Percentiles rank a stretch among this genome's conserved stretches.
Evolutionary conservation across 345 rosid genomes (phyloP).

Genomic region (Gossypium bickii): DNA sequence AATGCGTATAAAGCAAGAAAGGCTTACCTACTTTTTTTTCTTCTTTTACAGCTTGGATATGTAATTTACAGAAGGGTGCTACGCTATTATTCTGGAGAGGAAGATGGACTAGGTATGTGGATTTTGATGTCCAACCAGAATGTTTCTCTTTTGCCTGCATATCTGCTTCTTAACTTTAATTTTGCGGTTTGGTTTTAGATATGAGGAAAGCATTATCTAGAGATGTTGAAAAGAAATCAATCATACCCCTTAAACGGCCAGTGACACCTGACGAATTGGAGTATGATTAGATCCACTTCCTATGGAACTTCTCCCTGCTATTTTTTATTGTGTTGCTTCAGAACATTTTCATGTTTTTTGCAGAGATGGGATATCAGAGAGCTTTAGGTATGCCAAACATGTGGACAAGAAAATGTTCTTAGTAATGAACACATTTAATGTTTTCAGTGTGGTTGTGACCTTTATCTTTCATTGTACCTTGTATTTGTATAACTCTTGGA

Average conservation of each 20-base stretch:
- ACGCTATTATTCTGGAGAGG: conserved; percentile 93
- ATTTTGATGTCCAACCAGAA: not conserved
- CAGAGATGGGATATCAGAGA: not conserved
- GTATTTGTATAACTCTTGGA: not conserved
- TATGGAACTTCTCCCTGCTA: conserved; percentile 1
- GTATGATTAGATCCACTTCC: conserved; percentile 55
- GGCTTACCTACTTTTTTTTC: not conserved
- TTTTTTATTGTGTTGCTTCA: conserved; percentile 3
- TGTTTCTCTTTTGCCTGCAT: not conserved
- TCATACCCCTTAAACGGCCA: conserved; percentile 85
- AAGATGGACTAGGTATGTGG: conserved; percentile 79
- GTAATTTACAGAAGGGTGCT: conserved; percentile 84
- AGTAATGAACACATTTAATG: not conserved
- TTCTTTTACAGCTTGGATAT: conserved; percentile 70
- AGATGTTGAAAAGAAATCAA: conserved; percentile 83
- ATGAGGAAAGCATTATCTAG: conserved; percentile 95
- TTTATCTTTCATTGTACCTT: not conserved
- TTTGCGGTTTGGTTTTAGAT: conserved; percentile 41
- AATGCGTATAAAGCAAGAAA: not conserved
- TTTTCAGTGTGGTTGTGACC: not conserved
- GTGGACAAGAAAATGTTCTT: not conserved
- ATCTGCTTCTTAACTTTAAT: not conserved
- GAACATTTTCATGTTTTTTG: conserved; percentile 1
- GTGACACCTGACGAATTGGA: conserved; percentile 87
- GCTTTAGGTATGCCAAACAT: conserved; percentile 5